Evolutionary conservation across 495 filamentous ascomycete genomes (phyloP), one percentile per base, ranked within the genome.

Genomic region (Hypomontagnella submonticulosa): DNA sequence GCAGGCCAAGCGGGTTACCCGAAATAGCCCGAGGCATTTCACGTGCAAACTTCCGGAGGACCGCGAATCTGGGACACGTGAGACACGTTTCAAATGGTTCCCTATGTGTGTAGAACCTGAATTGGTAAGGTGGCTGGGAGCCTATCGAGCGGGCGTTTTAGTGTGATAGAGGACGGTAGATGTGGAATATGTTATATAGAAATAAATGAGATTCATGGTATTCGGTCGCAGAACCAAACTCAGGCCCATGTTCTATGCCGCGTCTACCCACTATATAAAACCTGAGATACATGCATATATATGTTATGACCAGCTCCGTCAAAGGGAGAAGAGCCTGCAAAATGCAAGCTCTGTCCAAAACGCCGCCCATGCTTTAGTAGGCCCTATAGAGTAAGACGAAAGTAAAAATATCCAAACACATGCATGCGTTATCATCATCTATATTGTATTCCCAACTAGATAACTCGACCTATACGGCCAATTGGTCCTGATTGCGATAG

Each of bases 401-500:
- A 40, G 23, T 4, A 44, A 42, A 40, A 62, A 4, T 20, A 34
- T 42, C 37, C 38, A 59, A 18, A 52, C 58, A 36, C 52, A 61
- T 67, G 65, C 57, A 61, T 61, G 50, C 52, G 20, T 67, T 50
- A 64, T 47, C 54, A 44, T 10, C 15, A 40, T 10, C 23, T 27
- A 27, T 27, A 6, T 27, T 2, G 33, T 51, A 11, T 18, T 4
- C 37, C 42, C 42, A 41, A 61, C 19, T 42, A 50, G 30, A 38
- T 30, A 32, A n/a, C 48, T 23, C 33, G 23, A 27, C 44, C 72
- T 67, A 83, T 44, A 83, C 80, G 33, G 81, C 80, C 50, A 82
- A 63, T 55, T 83, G 81, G 51, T 77, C 77, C 64, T 82, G 75
- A 60, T 77, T 77, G 36, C 75, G 76, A 47, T 81, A 82, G 43